Percentiles rank a stretch among this genome's conserved stretches.
phyloP scores from a whole-genome alignment of 768 basidiomycete species.

The Naganishia friedmannii region DNA sequence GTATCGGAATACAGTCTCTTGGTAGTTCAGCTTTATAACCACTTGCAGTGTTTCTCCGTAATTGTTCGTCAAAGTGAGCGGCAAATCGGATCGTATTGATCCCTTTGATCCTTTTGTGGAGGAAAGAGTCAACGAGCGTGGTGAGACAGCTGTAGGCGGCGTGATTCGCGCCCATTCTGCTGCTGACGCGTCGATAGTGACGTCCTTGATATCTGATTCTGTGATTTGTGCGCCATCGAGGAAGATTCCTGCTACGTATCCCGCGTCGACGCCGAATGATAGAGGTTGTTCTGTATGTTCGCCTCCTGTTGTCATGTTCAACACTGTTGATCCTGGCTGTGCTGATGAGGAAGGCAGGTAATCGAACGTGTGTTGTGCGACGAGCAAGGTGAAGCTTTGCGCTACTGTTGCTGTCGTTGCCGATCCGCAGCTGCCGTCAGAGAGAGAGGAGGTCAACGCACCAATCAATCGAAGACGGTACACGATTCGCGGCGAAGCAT shows the following conservation, averaged over 20 bases:
- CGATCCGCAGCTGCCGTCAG: too few species aligned
- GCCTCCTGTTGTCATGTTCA: slow-evolving; percentile 8
- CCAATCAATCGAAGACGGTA: background rate
- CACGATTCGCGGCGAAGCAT: background rate
- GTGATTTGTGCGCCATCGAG: background rate
- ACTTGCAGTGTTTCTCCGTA: slow-evolving; percentile 9
- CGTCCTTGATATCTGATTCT: slow-evolving; percentile 2
- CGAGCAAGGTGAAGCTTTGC: slow-evolving; percentile 7
- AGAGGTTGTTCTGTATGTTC: background rate
- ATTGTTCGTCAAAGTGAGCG: background rate
- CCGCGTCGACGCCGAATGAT: background rate
- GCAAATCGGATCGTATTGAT: background rate
- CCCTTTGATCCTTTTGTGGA: background rate
- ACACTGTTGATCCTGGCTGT: background rate
- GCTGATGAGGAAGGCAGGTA: background rate
- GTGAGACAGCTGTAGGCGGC: background rate
- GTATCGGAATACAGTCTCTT: slow-evolving; percentile 11
- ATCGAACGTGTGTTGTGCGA: slow-evolving; percentile 1
- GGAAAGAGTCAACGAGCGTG: background rate
- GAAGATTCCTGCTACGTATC: background rate
- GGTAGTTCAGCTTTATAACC: background rate
- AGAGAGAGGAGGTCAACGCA: background rate
- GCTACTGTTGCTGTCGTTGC: background rate
- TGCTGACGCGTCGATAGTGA: too few species aligned
- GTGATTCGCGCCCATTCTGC: background rate